Evolutionary conservation across 768 basidiomycete species (phyloP), one percentile per base, ranked within the genome.

Genomic region (Lentinula boryana): DNA sequence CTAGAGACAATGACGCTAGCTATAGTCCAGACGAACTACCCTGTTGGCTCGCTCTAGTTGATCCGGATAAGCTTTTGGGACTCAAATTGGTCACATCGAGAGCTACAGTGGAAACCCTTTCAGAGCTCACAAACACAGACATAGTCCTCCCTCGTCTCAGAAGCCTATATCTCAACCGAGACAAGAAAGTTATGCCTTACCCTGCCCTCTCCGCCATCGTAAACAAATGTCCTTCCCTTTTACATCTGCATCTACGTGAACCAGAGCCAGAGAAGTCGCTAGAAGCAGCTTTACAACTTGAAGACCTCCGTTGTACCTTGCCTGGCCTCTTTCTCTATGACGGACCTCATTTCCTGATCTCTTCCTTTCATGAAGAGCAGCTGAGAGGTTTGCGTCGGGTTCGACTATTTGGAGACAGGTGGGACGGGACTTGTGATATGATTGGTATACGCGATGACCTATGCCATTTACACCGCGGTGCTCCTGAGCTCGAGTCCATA

Each of bases 371-470:
- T 3, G 56, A 38, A 57, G 46, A 62, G 38, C 64, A 60, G 55
- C 43, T 33, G 43, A 59, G 27, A 44, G 50, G 59, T 10, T 46
- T 64, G 33, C 63, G 60, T 16, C 63, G 63, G 31, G 61, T 64
- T 33, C 46, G 58, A 44, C 58, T 64, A 6, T 63, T 59, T 33
- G 64, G 64, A 32, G 44, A 56, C 41, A 56, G 64, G 31, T 64
- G 62, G 62, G 58, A 55, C 33, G 50, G 46, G 16, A 64, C 62
- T 7, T 64, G 64, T 35, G 64, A 64, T 46, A 55, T 60, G 31
- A 43, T 64, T 46, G 62, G 57, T 41, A 62, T 64, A 33, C 57
- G 51, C 12, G 41, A 60, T 8, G 58, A 64, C 23, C 33, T 64
- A 27, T 31, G 38, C 13, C 38, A 48, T 40, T 36, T 64, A n/a